Evolutionary conservation across 371 early-diverging fungal genomes (phyloP).

Genomic region (Dichotomocladium elegans): DNA sequence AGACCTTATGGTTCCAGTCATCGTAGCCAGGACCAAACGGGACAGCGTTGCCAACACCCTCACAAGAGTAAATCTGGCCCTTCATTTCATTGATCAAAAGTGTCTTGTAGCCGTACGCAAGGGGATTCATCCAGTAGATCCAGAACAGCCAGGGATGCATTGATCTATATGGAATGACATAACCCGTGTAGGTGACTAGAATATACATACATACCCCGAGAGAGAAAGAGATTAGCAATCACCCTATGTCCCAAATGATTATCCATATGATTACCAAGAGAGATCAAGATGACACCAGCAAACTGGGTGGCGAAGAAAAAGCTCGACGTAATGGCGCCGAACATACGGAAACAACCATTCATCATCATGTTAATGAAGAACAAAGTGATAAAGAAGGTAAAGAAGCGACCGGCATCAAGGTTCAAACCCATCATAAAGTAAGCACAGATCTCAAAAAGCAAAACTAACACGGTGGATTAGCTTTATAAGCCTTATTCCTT

Average conservation of each 20-base stretch:
- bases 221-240: neutral
- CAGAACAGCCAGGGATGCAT: slow-evolving; percentile 56
- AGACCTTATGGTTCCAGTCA: slow-evolving; percentile 45
- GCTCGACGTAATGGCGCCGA: slow-evolving; percentile 47
- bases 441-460: slow-evolving; percentile 16
- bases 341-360: slow-evolving; percentile 49
- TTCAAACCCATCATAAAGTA: slow-evolving; percentile 57
- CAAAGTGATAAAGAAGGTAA: slow-evolving; percentile 41
- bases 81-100: slow-evolving; percentile 62
- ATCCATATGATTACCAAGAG: neutral
- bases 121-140: slow-evolving; percentile 54
- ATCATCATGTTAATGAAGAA: slow-evolving; percentile 39
- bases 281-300: slow-evolving; percentile 45
- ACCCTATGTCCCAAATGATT: neutral
- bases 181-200: slow-evolving; percentile 53
- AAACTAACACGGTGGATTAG: slow-evolving; percentile 6
- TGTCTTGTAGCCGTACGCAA: slow-evolving; percentile 59
- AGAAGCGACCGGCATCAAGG: slow-evolving; percentile 42
- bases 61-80: slow-evolving; percentile 27
- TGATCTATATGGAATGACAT: slow-evolving; percentile 17
- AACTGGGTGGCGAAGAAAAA: slow-evolving; percentile 48
- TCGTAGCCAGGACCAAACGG: slow-evolving; percentile 42
- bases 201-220: too few relatives aligned
- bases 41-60: slow-evolving; percentile 36
- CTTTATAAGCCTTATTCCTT: neutral